Conservation (phyloP, 2,329 filamentous ascomycete species). For the Phialophora macrospora region DNA sequence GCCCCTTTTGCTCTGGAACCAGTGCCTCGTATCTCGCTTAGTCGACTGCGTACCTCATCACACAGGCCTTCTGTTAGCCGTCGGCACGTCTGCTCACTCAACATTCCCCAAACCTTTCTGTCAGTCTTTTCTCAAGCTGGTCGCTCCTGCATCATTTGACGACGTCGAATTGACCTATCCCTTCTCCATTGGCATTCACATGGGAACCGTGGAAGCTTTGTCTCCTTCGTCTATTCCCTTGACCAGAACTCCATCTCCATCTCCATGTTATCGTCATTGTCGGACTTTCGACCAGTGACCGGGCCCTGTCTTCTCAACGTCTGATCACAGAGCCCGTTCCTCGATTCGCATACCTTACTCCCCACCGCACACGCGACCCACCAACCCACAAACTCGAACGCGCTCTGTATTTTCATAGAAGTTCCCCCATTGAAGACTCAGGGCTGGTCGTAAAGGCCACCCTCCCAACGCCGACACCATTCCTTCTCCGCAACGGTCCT, state of each 20-base stretch:
- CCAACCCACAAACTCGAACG: conserved; percentile 18
- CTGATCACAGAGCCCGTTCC: conserved; percentile 20
- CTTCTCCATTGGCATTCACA: conserved; percentile 5
- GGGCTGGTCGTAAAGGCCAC: conserved; percentile 78
- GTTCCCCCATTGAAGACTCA: conserved; percentile 10
- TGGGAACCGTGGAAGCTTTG: conserved; percentile 12
- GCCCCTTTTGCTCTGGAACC: neutral
- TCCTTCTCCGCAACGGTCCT: conserved; percentile 74
- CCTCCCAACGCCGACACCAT: conserved; percentile 73
- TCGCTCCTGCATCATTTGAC: conserved; percentile 19
- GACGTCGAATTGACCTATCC: conserved; percentile 1
- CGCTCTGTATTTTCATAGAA: conserved; percentile 16
- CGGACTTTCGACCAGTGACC: conserved; percentile 28
- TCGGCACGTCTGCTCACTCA: conserved; percentile 11
- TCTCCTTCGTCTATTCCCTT: conserved; percentile 27
- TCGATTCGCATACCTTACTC: conserved; percentile 13
- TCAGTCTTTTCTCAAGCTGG: neutral
- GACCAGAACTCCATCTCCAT: conserved; percentile 9
- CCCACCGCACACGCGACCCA: conserved; percentile 27
- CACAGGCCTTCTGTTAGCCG: conserved; percentile 3
- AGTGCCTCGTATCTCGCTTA: conserved; percentile 1
- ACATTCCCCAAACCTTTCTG: neutral
- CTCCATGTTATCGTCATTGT: conserved; percentile 14
- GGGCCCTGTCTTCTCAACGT: conserved; percentile 15
- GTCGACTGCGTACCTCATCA: neutral